Base-by-base conservation (phyloP, 2,329 filamentous ascomycete species). In the Kalmusia sp. region DNA sequence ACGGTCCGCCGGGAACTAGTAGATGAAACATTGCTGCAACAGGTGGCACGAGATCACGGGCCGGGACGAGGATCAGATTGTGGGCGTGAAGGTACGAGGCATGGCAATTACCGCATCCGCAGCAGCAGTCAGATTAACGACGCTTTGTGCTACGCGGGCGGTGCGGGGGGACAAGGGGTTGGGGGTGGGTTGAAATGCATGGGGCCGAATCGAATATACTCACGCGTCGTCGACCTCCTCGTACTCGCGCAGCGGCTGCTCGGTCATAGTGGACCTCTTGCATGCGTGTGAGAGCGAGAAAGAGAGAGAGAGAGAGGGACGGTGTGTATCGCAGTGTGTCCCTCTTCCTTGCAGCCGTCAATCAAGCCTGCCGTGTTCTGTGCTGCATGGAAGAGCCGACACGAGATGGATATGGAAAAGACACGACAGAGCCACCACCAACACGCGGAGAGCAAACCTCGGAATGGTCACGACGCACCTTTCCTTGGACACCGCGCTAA, bases 121-220 rank as follows among this genome's bases (percentile, higher is more conserved):
- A 58, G 55, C 52, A 58, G 58, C 44, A 53, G 55, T 64, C 62
- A 68, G 69, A 71, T 72, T 70, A 59, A 72, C 70, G 68, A 71
- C 52, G 46, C 58, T 58, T 31, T 45, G 43, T 62, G 67, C 71
- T 59, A 63, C 51, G 65, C 60, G 37, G n/a, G n/a, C n/a, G 52
- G 51, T 52, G 58, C 52, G 55, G 46, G 52, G 12, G 44, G 52
- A 52, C 54, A 57, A 47, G 54, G 41, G 51, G 12, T 41, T 8
- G 6, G 38, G 49, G 33, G 52, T 52, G 58, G 55, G 52, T 47
- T 52, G 48, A 51, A 51, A 62, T 65, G 64, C 64, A 61, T 62
- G 56, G 57, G 60, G 64, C 47, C 28, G 14, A 31, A 40, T 39
- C 15, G 25, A 14, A 31, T 15, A 17, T 30, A 14, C 27, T 44